Percentiles rank a stretch among this genome's conserved stretches.
phyloP scores from a whole-genome alignment of 1,284 basidiomycete species.

The Apiotrichum siamense region DNA sequence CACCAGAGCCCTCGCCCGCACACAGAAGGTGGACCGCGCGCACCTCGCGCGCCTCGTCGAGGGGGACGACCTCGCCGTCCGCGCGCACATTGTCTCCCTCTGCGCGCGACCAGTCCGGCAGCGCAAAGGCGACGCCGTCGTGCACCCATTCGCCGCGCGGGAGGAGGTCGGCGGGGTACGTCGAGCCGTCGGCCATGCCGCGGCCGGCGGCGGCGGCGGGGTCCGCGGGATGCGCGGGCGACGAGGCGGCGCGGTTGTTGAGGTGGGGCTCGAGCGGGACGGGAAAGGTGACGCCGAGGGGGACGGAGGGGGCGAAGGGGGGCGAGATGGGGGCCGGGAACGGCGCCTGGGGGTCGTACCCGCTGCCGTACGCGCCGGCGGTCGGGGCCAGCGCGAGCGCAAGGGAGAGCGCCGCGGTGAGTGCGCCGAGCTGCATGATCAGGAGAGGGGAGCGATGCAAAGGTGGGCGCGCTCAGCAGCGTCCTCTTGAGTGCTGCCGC shows the following conservation, averaged over 20 bases:
- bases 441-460: no score
- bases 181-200: constrained; percentile 11
- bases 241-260: constrained; percentile 13
- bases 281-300: not conserved
- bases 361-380: no score
- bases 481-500: no score
- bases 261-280: constrained; percentile 21
- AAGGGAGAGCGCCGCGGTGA: no score
- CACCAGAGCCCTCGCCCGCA: constrained; percentile 14
- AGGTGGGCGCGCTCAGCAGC: no score
- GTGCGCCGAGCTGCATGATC: no score
- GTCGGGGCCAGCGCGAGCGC: no score
- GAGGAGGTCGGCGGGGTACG: constrained; percentile 7
- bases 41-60: constrained; percentile 3
- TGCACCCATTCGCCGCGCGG: constrained; percentile 6
- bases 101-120: constrained; percentile 1
- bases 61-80: not conserved
- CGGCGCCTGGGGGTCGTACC: not conserved
- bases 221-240: no score
- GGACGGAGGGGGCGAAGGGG: not conserved
- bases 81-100: constrained; percentile 3
- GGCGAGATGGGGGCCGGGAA: not conserved
- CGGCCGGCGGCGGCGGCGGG: constrained; percentile 3
- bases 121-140: constrained; percentile 8
- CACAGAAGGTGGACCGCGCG: constrained; percentile 6